Evolutionary conservation across 2,329 filamentous ascomycete species (phyloP).

Genomic region (Westerdykella ornata): DNA sequence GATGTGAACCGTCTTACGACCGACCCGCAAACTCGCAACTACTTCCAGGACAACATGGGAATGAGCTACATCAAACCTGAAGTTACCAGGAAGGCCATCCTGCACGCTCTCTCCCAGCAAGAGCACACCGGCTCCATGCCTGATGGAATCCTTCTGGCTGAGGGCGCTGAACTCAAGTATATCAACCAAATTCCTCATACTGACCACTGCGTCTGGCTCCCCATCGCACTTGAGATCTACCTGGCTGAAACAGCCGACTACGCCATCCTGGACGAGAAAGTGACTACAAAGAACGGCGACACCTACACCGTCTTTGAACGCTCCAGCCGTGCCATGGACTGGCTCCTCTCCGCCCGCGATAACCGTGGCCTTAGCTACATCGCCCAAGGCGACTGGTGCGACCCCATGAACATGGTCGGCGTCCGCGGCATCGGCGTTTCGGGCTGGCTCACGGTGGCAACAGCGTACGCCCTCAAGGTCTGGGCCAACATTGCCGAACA

Average conservation of each 20-base stretch:
- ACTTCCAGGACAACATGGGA: slow-evolving; percentile 56
- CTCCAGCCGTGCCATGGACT: slow-evolving; percentile 53
- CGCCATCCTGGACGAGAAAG: slow-evolving; percentile 41
- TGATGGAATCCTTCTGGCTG: slow-evolving; percentile 49
- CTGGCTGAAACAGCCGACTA: slow-evolving; percentile 52
- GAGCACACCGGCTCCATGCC: slow-evolving; percentile 52
- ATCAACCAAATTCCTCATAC: slow-evolving; percentile 57
- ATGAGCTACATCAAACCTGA: slow-evolving; percentile 52
- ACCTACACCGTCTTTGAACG: slow-evolving; percentile 50
- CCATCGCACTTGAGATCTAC: slow-evolving; percentile 50
- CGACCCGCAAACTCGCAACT: slow-evolving; percentile 55
- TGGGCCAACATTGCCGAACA: slow-evolving; percentile 51
- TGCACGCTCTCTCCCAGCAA: slow-evolving; percentile 49
- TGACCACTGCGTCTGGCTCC: slow-evolving; percentile 55
- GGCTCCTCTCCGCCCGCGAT: slow-evolving; percentile 48
- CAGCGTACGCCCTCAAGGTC: slow-evolving; percentile 47
- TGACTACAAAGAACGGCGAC: slow-evolving; percentile 41
- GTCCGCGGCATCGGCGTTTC: slow-evolving; percentile 53
- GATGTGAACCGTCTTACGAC: slow-evolving; percentile 54
- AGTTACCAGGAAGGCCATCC: slow-evolving; percentile 45
- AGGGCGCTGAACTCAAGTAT: slow-evolving; percentile 53
- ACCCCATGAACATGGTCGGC: slow-evolving; percentile 58
- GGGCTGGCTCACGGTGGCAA: slow-evolving; percentile 53
- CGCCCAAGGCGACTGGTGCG: slow-evolving; percentile 55
- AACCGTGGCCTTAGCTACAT: slow-evolving; percentile 51